Evolutionary conservation across 2,329 filamentous ascomycete species (phyloP), one percentile per base, ranked within the genome.

Genomic region (Ramularia endophylla): DNA sequence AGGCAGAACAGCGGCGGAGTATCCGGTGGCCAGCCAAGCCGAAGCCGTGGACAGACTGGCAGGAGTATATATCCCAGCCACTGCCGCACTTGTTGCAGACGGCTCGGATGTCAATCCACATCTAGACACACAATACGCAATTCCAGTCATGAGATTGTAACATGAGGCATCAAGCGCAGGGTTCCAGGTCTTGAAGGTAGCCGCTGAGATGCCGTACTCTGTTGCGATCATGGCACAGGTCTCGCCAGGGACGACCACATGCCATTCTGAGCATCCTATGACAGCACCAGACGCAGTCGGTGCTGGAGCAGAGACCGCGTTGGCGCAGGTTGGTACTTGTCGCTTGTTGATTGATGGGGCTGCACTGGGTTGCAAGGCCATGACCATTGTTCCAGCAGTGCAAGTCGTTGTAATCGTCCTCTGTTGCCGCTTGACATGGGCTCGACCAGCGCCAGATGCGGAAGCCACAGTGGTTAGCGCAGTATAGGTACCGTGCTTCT

Each of bases 171-270:
- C 43, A 5, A 58, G 53, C 5, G 53, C 49, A 11, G 54, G 54
- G 32, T 58, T 57, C 52, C 54, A 58, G 5, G 38, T 27, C 41
- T 51, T 53, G 46, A 58, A 57, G 1, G 44, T 48, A n/a, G 47
- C 43, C 9, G 44, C 43, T 13, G 39, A 22, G 13, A 57, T 46
- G 27, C 43, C 50, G 28, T 41, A 50, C 8, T 38, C 19, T 8
- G 37, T 18, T 9, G 55, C 55, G 16, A 58, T 45, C 5, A 17
- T 29, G 20, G 40, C 46, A 43, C 55, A 58, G 37, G 43, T 51
- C 31, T 58, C 54, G 19, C 51, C 53, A 27, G 47, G 36, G 8
- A 40, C 33, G 5, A 50, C 53, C 15, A 48, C 48, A 28, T 57
- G 53, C 50, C 52, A 58, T 34, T 52, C 27, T 5, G 50, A 51